These are phyloP conservation scores for Toxoplasma gondii DNA, from an alignment of 169 alveolate species.

Conservation along the genomic window DNA sequence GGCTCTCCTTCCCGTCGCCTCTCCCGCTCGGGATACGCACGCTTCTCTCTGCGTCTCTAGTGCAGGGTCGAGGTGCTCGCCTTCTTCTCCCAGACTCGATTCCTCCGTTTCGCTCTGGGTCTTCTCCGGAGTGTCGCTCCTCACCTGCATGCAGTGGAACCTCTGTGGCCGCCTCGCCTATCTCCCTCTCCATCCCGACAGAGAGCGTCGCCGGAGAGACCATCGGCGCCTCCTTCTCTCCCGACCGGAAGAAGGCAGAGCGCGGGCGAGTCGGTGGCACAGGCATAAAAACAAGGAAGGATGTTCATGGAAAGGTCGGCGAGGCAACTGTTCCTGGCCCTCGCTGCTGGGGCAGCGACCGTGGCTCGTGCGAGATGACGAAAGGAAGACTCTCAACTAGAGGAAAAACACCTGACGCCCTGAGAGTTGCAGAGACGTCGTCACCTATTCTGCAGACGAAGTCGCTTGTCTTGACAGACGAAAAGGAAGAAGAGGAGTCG, in stretches of 20 bases:
- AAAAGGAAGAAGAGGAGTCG: background rate
- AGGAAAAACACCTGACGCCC: background rate
- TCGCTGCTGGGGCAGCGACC: background rate
- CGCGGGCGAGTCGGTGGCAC: background rate
- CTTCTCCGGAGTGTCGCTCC: background rate
- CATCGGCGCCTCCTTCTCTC: background rate
- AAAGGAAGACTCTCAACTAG: background rate
- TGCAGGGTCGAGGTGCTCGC: background rate
- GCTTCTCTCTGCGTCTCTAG: background rate
- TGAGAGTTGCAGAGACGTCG: constrained; percentile 14
- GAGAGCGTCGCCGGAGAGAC: background rate
- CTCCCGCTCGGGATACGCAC: background rate
- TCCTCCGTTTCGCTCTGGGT: background rate
- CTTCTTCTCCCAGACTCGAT: background rate
- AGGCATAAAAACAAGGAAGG: too few species aligned
- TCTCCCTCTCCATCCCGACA: background rate
- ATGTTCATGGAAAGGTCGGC: background rate
- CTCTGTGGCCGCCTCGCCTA: background rate
- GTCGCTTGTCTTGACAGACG: background rate
- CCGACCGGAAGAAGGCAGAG: background rate
- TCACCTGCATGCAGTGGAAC: background rate
- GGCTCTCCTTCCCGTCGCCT: background rate
- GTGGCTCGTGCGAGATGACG: background rate
- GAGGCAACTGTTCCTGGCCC: background rate
- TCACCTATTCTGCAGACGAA: constrained; percentile 23